These are phyloP conservation scores for Insectozyma bohioensis DNA, from an alignment of 1,139 yeast genomes.

Conservation along the genomic window DNA sequence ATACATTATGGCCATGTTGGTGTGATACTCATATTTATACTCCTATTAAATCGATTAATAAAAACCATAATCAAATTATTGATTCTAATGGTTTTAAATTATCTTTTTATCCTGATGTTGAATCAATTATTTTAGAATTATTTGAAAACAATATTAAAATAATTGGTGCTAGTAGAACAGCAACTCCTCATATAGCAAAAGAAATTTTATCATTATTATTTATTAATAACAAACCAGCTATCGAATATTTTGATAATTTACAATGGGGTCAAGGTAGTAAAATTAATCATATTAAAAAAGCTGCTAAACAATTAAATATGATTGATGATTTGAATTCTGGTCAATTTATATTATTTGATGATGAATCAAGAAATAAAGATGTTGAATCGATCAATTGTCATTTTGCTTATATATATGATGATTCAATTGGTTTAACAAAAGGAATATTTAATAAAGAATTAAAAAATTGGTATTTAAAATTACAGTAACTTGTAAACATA, in stretches of 20 bases:
- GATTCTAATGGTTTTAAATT: slow-evolving; percentile 52
- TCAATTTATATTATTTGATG: slow-evolving; percentile 66
- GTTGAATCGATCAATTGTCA: slow-evolving; percentile 62
- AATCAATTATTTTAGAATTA: slow-evolving; percentile 49
- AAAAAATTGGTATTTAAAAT: slow-evolving; percentile 28
- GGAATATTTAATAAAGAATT: slow-evolving; percentile 46
- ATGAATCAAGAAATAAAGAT: slow-evolving; percentile 65
- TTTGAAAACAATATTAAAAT: slow-evolving; percentile 43
- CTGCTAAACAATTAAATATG: slow-evolving; percentile 40
- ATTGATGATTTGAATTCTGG: slow-evolving; percentile 42
- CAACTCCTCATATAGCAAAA: slow-evolving; percentile 61
- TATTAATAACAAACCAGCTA: slow-evolving; percentile 48
- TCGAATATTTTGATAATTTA: slow-evolving; percentile 47
- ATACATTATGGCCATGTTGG: slow-evolving; percentile 76
- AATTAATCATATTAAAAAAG: slow-evolving; percentile 52
- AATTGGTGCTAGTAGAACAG: slow-evolving; percentile 68
- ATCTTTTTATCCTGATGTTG: slow-evolving; percentile 61
- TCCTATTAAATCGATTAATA: slow-evolving; percentile 32
- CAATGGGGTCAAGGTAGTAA: slow-evolving; percentile 76
- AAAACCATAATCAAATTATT: slow-evolving; percentile 23
- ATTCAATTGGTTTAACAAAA: slow-evolving; percentile 50
- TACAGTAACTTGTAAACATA: slow-evolving; percentile 6
- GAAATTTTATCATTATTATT: slow-evolving; percentile 50
- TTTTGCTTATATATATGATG: slow-evolving; percentile 52
- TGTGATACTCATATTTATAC: slow-evolving; percentile 63